Conservation (phyloP, 2,329 filamentous ascomycete species). For the Stachybotrys echinatus region DNA sequence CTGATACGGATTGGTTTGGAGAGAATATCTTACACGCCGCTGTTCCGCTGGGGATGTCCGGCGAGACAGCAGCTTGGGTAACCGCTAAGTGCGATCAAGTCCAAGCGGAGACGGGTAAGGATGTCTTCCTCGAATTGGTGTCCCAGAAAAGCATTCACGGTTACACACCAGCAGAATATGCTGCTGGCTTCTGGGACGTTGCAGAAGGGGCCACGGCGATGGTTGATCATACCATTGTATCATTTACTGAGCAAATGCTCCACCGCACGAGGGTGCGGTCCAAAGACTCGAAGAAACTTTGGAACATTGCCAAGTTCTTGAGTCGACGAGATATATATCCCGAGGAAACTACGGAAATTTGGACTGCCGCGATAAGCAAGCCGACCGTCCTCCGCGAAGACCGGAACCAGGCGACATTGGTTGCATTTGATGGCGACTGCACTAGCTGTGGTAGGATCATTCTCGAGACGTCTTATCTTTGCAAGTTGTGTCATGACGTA, state of each 20-base stretch:
- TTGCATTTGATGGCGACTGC: background rate
- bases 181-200: background rate
- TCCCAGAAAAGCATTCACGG: background rate
- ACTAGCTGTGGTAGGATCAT: background rate
- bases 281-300: background rate
- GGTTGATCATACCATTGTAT: constrained; percentile 3
- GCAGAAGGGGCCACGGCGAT: constrained; percentile 1
- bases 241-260: constrained; percentile 2
- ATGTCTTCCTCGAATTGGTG: constrained; percentile 11
- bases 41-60: background rate
- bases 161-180: constrained; percentile 8
- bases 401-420: background rate
- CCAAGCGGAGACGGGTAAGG: constrained; percentile 7
- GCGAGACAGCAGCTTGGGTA: constrained; percentile 4
- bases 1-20: constrained; percentile 9
- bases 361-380: background rate
- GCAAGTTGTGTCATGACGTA: background rate
- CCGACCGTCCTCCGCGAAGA: background rate
- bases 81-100: constrained; percentile 8
- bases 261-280: background rate
- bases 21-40: constrained; percentile 6
- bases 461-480: background rate
- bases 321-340: background rate
- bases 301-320: background rate
- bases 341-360: background rate